Percentiles rank a stretch among this genome's conserved stretches.
These are phyloP conservation scores for Phoenix dactylifera DNA, from an alignment of 176 grass and related monocot species.

Conservation along the genomic window DNA sequence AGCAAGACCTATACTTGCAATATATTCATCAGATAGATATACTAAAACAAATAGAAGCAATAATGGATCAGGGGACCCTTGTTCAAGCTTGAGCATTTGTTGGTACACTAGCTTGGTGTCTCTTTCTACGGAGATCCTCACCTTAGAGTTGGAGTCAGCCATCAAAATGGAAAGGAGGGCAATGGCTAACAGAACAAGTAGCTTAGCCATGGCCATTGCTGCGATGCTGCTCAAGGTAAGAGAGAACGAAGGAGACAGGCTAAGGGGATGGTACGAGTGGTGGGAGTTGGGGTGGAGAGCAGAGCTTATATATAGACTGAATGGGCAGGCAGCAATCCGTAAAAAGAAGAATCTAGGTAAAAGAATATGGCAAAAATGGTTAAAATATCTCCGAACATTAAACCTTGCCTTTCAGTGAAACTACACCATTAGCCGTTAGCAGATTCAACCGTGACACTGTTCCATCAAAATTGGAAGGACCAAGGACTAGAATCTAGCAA, in stretches of 20 bases:
- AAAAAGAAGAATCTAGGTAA: not conserved
- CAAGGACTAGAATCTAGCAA: no score
- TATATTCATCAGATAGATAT: no score
- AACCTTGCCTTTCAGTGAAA: no score
- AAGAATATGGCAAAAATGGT: no score
- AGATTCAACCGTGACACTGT: no score
- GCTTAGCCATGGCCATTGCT: conserved; percentile 15
- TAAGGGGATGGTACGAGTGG: not conserved
- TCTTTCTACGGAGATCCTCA: not conserved
- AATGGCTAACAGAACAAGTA: conserved; percentile 6
- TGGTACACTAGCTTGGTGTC: not conserved
- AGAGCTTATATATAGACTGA: not conserved
- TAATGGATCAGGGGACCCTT: no score
- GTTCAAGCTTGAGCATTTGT: no score
- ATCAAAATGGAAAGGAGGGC: conserved; percentile 9
- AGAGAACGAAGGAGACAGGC: not conserved
- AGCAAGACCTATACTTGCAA: not conserved
- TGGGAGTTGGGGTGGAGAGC: not conserved
- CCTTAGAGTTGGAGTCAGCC: conserved; percentile 9
- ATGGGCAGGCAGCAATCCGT: not conserved
- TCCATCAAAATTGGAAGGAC: no score
- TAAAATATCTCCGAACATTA: no score
- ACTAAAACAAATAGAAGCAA: no score
- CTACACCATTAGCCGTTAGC: no score
- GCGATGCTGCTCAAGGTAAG: not conserved